Evolutionary conservation across 345 rosid species (phyloP).

Genomic region (Brassica incana): DNA sequence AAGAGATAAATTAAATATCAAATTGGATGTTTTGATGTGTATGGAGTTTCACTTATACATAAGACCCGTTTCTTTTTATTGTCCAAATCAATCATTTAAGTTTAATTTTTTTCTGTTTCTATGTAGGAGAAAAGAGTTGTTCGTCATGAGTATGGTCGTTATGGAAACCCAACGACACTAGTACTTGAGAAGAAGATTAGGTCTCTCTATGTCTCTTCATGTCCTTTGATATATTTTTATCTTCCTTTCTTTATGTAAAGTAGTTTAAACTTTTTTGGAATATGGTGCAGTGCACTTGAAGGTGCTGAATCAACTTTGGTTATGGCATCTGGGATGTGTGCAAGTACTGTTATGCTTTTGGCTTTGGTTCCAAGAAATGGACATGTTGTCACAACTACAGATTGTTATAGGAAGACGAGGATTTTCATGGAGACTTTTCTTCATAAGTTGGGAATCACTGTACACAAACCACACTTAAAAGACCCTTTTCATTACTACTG

Average conservation of each 20-base stretch:
- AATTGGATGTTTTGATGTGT: too few species aligned
- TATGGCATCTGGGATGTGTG: slow-evolving; percentile 94
- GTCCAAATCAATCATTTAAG: too few species aligned
- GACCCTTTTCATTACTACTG: background rate
- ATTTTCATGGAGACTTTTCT: slow-evolving; percentile 78
- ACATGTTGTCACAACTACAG: slow-evolving; percentile 80
- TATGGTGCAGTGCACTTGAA: slow-evolving; percentile 70
- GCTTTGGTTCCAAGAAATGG: slow-evolving; percentile 89
- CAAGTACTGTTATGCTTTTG: slow-evolving; percentile 67
- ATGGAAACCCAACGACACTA: slow-evolving; percentile 85
- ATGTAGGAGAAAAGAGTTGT: slow-evolving; percentile 64
- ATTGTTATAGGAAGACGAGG: slow-evolving; percentile 83
- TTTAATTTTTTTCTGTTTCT: too few species aligned
- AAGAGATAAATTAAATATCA: too few species aligned
- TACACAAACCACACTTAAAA: background rate
- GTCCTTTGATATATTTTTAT: background rate
- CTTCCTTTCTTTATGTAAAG: background rate
- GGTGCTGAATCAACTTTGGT: slow-evolving; percentile 90
- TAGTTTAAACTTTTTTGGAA: background rate
- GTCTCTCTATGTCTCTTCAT: background rate
- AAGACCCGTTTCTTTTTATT: too few species aligned
- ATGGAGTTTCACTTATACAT: too few species aligned
- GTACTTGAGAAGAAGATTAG: slow-evolving; percentile 63
- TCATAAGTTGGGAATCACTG: slow-evolving; percentile 83
- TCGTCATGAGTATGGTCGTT: slow-evolving; percentile 82